Conservation (phyloP, 208 protist species). For the Trypanosoma avium region DNA sequence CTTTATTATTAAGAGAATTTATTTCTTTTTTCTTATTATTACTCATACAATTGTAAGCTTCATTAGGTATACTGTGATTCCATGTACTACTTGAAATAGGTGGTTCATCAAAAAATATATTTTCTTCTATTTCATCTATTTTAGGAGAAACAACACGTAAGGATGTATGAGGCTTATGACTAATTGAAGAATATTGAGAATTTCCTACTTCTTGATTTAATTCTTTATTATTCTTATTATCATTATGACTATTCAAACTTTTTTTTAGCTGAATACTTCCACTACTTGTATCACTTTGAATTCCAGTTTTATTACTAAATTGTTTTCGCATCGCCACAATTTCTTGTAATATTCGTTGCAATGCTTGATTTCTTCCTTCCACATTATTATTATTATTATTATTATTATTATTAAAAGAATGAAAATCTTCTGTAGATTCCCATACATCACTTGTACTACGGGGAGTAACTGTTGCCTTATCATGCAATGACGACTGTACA, state of each 20-base stretch:
- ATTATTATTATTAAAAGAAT: too few species aligned
- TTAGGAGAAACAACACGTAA: background rate
- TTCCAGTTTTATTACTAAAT: background rate
- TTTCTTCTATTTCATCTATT: background rate
- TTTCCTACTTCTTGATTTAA: background rate
- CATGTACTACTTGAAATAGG: background rate
- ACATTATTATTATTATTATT: too few species aligned
- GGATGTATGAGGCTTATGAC: background rate
- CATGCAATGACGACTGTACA: too few species aligned
- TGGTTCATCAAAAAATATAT: slow-evolving; percentile 25
- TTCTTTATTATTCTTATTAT: background rate
- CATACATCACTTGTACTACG: too few species aligned
- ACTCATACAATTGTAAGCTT: background rate
- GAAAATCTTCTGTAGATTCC: too few species aligned
- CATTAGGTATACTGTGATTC: background rate
- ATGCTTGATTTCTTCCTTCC: slow-evolving; percentile 1
- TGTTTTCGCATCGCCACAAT: slow-evolving; percentile 11
- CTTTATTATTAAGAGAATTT: background rate
- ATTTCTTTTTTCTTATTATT: background rate
- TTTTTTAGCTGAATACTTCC: background rate
- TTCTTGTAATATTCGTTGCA: slow-evolving; percentile 21
- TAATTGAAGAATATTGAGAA: background rate
- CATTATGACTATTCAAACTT: too few species aligned
- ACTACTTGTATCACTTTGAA: background rate
- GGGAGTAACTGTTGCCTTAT: too few species aligned